phyloP scores from a whole-genome alignment of 805 yeast species.

The Metschnikowia shivogae region DNA sequence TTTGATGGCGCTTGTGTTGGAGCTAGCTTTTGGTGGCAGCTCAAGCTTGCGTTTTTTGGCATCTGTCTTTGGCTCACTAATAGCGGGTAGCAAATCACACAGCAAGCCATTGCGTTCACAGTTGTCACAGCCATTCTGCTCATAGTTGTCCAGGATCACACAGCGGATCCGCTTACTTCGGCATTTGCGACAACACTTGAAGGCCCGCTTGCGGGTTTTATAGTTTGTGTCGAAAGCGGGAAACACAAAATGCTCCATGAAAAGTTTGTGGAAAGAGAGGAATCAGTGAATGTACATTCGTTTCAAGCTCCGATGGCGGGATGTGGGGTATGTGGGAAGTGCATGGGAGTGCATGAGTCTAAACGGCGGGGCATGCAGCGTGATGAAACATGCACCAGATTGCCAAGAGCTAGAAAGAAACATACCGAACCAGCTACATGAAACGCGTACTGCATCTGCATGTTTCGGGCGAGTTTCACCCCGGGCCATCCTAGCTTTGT shows the following conservation, averaged over 20 bases:
- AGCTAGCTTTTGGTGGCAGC: neutral
- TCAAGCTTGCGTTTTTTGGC: neutral
- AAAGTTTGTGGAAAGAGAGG: neutral
- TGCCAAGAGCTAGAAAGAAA: no score
- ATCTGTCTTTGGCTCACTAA: neutral
- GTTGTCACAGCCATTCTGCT: constrained; percentile 22
- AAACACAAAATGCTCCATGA: constrained; percentile 32
- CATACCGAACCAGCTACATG: no score
- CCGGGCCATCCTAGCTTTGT: no score
- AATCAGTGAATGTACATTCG: neutral
- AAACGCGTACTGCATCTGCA: no score
- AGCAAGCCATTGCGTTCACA: constrained; percentile 12
- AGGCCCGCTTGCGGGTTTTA: constrained; percentile 39
- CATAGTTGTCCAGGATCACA: constrained; percentile 19
- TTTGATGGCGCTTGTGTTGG: neutral
- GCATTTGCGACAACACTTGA: constrained; percentile 40
- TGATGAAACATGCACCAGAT: no score
- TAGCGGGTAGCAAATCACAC: constrained; percentile 16
- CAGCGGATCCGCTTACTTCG: constrained; percentile 29
- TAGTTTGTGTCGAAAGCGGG: constrained; percentile 41
- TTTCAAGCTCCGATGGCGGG: neutral
- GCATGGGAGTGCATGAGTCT: no score
- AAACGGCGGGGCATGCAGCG: no score
- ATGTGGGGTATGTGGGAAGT: constrained; percentile 1
- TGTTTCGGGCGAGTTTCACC: no score